Evolutionary conservation across 768 basidiomycete species (phyloP).

Genomic region (Rickenella mellea): DNA sequence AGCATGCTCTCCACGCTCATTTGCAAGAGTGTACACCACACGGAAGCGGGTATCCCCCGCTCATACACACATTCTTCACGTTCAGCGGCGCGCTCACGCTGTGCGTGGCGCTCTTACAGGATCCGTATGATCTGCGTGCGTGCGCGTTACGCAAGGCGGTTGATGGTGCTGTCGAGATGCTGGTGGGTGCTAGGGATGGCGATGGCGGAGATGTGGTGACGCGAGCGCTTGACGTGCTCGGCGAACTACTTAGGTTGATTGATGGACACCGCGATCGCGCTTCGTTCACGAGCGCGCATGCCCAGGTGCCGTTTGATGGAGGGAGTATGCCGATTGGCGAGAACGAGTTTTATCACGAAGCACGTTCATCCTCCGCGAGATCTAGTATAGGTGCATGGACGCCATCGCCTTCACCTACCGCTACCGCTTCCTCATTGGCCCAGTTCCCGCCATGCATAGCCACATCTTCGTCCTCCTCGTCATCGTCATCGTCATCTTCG

Average conservation of each 20-base stretch:
- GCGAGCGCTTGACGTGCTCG: slow-evolving; percentile 30
- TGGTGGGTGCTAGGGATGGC: slow-evolving; percentile 20
- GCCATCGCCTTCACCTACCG: no score
- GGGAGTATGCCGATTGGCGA: no score
- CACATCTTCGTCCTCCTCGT: no score
- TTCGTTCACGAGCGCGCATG: no score
- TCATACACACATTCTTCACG: slow-evolving; percentile 18
- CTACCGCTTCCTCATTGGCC: no score
- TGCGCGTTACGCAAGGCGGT: slow-evolving; percentile 28
- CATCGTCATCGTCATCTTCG: no score
- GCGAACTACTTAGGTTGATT: slow-evolving; percentile 14
- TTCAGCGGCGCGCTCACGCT: slow-evolving; percentile 40
- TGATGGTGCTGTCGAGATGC: slow-evolving; percentile 27
- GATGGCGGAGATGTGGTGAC: slow-evolving; percentile 29
- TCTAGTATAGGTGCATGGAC: no score
- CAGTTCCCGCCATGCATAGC: no score
- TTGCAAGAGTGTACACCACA: slow-evolving; percentile 9
- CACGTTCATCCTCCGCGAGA: no score
- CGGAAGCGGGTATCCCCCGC: slow-evolving; percentile 7
- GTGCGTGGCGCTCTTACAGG: slow-evolving; percentile 29
- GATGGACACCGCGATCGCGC: no score
- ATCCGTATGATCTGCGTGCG: slow-evolving; percentile 20
- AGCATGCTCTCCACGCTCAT: slow-evolving; percentile 21
- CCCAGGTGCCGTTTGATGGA: no score
- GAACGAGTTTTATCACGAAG: no score